These are phyloP conservation scores for Botrytis pseudocinerea DNA, from an alignment of 2,329 filamentous ascomycete genomes.

Conservation along the genomic window DNA sequence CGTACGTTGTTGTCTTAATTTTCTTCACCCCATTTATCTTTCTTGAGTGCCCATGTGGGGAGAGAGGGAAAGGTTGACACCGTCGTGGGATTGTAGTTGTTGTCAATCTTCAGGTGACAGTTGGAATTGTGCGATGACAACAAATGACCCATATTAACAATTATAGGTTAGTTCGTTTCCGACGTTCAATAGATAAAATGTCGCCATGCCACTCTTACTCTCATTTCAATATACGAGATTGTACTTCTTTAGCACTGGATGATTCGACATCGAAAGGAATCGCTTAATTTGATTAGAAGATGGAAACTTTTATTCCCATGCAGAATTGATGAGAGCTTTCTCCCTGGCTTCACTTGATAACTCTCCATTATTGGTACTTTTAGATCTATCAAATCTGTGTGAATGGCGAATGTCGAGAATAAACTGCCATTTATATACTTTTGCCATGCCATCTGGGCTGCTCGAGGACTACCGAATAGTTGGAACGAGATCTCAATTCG, in stretches of 20 bases:
- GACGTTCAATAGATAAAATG: neutral
- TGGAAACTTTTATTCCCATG: neutral
- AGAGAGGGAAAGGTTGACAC: no score
- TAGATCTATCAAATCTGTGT: rapidly evolving
- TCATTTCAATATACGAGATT: neutral
- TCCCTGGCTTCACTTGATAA: neutral
- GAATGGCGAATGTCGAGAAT: neutral
- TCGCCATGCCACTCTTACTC: neutral
- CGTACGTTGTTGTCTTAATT: no score
- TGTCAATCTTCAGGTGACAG: no score
- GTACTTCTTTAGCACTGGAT: neutral
- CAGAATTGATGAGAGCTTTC: neutral
- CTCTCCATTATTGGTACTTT: rapidly evolving
- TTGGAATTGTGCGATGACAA: neutral
- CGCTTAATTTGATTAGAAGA: neutral
- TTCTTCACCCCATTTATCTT: no score
- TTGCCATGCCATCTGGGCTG: neutral
- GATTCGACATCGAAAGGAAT: neutral
- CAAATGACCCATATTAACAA: neutral
- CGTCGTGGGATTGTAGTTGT: no score
- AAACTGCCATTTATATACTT: neutral
- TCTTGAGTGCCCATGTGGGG: no score
- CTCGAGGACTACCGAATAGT: neutral
- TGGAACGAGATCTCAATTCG: neutral
- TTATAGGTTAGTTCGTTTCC: neutral